Percentiles rank a stretch among this genome's conserved stretches.
These are phyloP conservation scores for Aphanocladium album DNA, from an alignment of 2,329 filamentous ascomycete genomes.

Conservation along the genomic window DNA sequence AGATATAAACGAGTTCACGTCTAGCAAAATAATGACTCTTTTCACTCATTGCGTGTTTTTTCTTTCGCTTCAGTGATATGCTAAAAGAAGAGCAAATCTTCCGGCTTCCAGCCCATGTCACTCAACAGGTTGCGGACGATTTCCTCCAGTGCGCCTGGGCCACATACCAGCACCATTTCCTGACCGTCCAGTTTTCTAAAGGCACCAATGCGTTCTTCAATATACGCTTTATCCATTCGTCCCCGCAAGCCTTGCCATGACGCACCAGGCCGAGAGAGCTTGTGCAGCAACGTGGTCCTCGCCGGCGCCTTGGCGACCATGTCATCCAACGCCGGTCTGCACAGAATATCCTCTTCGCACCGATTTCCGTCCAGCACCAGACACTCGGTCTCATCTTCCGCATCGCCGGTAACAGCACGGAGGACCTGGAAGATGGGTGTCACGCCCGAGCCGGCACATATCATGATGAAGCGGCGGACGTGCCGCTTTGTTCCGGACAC, in stretches of 20 bases:
- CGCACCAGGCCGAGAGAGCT: constrained; percentile 58
- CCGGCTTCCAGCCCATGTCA: constrained; percentile 64
- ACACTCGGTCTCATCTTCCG: constrained; percentile 60
- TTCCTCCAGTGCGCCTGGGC: constrained; percentile 70
- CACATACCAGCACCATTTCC: constrained; percentile 71
- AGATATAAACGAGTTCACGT: not conserved
- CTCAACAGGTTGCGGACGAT: constrained; percentile 48
- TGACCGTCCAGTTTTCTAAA: constrained; percentile 33
- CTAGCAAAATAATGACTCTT: not conserved
- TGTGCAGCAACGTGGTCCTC: constrained; percentile 62
- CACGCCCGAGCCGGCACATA: constrained; percentile 83
- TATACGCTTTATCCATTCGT: constrained; percentile 57
- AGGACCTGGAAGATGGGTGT: constrained; percentile 89
- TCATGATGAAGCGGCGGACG: constrained; percentile 73
- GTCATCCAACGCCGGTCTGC: constrained; percentile 63
- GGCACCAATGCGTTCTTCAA: constrained; percentile 53
- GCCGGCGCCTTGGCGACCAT: constrained; percentile 50
- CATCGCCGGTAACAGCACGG: constrained; percentile 64
- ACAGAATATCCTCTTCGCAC: constrained; percentile 75
- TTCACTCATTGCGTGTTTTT: not conserved
- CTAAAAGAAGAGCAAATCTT: constrained; percentile 72
- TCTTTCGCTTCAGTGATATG: not conserved
- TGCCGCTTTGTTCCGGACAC: constrained; percentile 52
- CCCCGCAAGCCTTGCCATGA: constrained; percentile 66
- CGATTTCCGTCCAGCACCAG: constrained; percentile 76